Evolutionary conservation across 805 yeast species (phyloP), one percentile per base, ranked within the genome.

Genomic region (Novakomyces olei): DNA sequence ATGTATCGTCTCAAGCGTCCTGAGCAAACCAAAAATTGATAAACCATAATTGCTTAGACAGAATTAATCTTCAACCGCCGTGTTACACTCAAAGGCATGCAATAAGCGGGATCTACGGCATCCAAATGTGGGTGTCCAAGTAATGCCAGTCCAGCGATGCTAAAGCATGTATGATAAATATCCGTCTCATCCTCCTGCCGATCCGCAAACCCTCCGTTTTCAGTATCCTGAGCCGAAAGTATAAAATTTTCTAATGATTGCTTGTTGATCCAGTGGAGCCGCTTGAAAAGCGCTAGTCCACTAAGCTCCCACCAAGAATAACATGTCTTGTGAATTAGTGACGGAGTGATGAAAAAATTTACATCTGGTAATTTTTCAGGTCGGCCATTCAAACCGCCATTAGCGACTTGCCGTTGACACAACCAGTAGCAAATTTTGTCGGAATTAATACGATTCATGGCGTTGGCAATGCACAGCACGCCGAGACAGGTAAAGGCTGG

Each of bases 291-390:
- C 7, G 45, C 36, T 5, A 44, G 36, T 9, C 45, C 33, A 8
- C 48, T 37, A 20, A 44, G 31, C 6, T 83, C 93, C 99, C 99
- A 88, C 95, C 96, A 88, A 43, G 88, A 72, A 49, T 88, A 88
- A 48, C 98, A 85, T 24, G 25, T n/a, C 32, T 29, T 14, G n/a
- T 3, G 3, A 4, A 9, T 5, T 7, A 79, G 70, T 0, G 75
- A 63, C 36, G 83, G 53, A 2, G 80, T 64, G 2, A 91, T 73
- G 15, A 81, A 15, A 15, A 4, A 6, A 18, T 25, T 17, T 29
- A 78, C 94, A 51, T 88, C 99, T 0, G 96, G 95, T 14, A 83
- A 54, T 49, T 88, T 88, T 39, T 88, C 93, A 0, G 98, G 96
- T 33, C 99, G 64, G 0, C 99, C 99, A 47, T 88, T 88, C 35